Conservation (phyloP, 2,329 filamentous ascomycete species). For the Ophiostoma novo-ulmi region DNA sequence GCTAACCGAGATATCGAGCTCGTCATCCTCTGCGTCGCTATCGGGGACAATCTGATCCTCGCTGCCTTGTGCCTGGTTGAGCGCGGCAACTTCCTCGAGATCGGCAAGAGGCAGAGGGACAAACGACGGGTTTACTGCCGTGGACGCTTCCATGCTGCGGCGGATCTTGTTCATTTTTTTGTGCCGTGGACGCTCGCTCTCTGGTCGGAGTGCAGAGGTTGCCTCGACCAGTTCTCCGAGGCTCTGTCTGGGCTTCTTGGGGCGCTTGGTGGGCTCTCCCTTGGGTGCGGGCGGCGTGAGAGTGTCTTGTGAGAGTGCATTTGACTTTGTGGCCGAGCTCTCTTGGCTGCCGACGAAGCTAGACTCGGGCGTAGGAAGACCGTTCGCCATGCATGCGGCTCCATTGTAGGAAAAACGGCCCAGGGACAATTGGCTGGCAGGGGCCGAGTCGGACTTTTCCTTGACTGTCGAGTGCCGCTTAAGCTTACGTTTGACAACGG, state of each 20-base stretch:
- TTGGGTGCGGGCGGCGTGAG: constrained; percentile 19
- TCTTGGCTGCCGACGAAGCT: constrained; percentile 25
- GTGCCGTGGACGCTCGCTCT: neutral
- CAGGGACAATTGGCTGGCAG: constrained; percentile 21
- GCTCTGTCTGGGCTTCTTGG: constrained; percentile 18
- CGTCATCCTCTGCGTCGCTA: constrained; percentile 46
- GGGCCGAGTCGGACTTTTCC: constrained; percentile 8
- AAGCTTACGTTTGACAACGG: neutral
- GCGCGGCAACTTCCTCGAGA: constrained; percentile 47
- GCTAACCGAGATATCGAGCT: neutral
- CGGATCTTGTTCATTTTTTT: constrained; percentile 26
- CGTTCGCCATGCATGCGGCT: constrained; percentile 36
- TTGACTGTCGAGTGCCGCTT: neutral
- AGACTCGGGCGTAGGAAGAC: constrained; percentile 38
- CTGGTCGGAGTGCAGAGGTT: constrained; percentile 4
- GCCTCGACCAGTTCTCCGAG: constrained; percentile 24
- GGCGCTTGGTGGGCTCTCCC: neutral
- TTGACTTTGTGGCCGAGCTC: neutral
- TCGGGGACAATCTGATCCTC: constrained; percentile 54
- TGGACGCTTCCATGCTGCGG: constrained; percentile 18
- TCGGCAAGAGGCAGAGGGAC: constrained; percentile 53
- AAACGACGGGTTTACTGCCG: constrained; percentile 49
- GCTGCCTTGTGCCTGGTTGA: constrained; percentile 47
- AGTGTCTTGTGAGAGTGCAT: neutral
- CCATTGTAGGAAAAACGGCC: constrained; percentile 28